Evolutionary conservation across 164 flowering plant species (phyloP), one percentile per base, ranked within the genome.

Genomic region (Warburgia ugandensis): DNA sequence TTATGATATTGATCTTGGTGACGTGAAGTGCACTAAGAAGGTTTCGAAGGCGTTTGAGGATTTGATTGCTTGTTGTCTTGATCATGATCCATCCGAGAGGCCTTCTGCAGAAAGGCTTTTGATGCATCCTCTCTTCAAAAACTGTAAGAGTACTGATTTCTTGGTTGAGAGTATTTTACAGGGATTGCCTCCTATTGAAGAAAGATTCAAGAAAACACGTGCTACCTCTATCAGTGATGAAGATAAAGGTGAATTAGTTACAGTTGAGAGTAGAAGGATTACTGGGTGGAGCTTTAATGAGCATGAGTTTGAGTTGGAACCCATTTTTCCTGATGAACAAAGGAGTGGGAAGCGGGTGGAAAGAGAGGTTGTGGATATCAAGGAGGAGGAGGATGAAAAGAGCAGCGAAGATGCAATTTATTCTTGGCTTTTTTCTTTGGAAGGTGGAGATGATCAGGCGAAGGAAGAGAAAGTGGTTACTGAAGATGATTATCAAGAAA

Each of bases 211-310:
- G 35, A 61, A 47, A 6, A 56, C 14, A 1, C 31, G 31, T 8
- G 5, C 20, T 1, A 17, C 14, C 9, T 16, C 13, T 0, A 9
- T 22, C 3, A 33, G 17, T 5, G 42, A 42, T 14, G 56, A 32
- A 45, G 42, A 52, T 1, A 74, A 55, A 1, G 50, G 48, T 0
- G 3, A 2, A 0, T 12, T 6, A 8, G 19, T 21, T 2, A 37
- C 56, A 40, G 11, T 39, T 52, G 82, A 78, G 49, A 59, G 66
- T 3, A 72, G 96, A 48, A 84, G 95, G 70, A 80, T 86, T 6
- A 84, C 92, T 57, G 94, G 96, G 38, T 86, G 96, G 97, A 84
- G 81, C 32, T 84, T 90, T 53, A 77, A 82, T 31, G 77, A 77
- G 48, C 75, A 82, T 3, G 82, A 58, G 1, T 71, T 78, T 2